Percentiles rank a stretch among this genome's conserved stretches.
Evolutionary conservation across 768 basidiomycete species (phyloP).

Genomic region (Phlebiopsis flavidoalba): DNA sequence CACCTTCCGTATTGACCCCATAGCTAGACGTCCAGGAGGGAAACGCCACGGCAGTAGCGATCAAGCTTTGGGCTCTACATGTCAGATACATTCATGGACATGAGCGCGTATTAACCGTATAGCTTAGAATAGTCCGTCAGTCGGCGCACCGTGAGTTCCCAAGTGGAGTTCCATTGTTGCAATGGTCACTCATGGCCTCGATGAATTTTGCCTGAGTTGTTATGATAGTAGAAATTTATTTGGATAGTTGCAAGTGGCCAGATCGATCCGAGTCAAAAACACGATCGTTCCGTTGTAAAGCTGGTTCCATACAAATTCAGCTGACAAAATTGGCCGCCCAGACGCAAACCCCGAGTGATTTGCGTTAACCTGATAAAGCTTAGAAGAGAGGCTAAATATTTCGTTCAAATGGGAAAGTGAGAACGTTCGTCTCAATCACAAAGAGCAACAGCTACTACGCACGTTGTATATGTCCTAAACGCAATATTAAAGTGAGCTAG

Average conservation of each 20-base stretch:
- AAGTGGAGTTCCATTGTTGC: background rate
- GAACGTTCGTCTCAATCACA: too few relatives aligned
- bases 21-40: background rate
- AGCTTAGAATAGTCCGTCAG: too few relatives aligned
- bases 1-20: background rate
- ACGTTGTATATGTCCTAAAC: background rate
- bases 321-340: background rate
- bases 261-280: background rate
- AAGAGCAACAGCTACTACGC: too few relatives aligned
- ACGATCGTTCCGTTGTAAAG: background rate
- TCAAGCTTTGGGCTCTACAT: background rate
- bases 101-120: background rate
- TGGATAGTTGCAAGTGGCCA: background rate
- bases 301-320: background rate
- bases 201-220: background rate
- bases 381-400: background rate
- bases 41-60: background rate
- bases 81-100: background rate
- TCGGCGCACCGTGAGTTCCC: background rate
- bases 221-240: background rate
- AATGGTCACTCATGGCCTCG: background rate
- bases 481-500: too few relatives aligned
- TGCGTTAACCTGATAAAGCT: background rate
- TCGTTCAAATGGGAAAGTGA: too few relatives aligned
- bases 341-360: background rate